These are phyloP conservation scores for Kitagawia praeruptora DNA, from an alignment of 129 eudicot genomes.

Conservation along the genomic window DNA sequence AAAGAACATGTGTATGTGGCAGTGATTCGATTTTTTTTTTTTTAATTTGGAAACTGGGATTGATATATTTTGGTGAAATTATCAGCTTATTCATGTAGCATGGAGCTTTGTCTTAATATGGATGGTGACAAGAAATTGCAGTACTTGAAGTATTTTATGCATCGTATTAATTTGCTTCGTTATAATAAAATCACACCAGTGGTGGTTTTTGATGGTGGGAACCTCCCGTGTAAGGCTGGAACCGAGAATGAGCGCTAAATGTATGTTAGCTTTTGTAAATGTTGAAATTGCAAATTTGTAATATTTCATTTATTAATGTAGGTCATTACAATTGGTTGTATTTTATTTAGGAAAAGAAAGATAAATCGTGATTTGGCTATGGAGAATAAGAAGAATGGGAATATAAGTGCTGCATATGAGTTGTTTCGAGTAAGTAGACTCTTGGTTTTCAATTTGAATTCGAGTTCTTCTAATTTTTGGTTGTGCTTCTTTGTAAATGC, in stretches of 20 bases:
- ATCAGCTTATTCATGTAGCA: constrained; percentile 87
- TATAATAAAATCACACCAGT: constrained; percentile 70
- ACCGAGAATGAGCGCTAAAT: constrained; percentile 60
- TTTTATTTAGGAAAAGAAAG: constrained; percentile 47
- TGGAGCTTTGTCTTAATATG: constrained; percentile 64
- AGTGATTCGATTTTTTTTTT: background rate
- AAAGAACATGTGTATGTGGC: background rate
- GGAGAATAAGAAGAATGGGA: constrained; percentile 69
- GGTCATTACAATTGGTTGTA: background rate
- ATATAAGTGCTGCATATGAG: constrained; percentile 60
- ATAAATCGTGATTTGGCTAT: constrained; percentile 57
- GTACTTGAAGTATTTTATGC: constrained; percentile 74
- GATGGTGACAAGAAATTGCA: constrained; percentile 75
- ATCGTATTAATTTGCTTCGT: constrained; percentile 62
- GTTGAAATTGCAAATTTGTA: background rate
- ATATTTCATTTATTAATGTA: background rate
- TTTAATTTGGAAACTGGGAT: background rate
- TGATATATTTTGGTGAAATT: constrained; percentile 4
- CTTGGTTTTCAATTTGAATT: background rate
- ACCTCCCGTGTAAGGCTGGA: constrained; percentile 58
- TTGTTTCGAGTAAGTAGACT: constrained; percentile 55
- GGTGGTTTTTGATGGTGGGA: constrained; percentile 81
- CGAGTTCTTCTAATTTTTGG: background rate
- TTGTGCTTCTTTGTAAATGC: background rate
- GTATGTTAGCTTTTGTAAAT: constrained; percentile 18